A percentile compares a stretch with the other conserved stretches of the same genome.
These are phyloP conservation scores for Torulaspora pretoriensis DNA, from an alignment of 1,139 yeast genomes.

Conservation along the genomic window DNA sequence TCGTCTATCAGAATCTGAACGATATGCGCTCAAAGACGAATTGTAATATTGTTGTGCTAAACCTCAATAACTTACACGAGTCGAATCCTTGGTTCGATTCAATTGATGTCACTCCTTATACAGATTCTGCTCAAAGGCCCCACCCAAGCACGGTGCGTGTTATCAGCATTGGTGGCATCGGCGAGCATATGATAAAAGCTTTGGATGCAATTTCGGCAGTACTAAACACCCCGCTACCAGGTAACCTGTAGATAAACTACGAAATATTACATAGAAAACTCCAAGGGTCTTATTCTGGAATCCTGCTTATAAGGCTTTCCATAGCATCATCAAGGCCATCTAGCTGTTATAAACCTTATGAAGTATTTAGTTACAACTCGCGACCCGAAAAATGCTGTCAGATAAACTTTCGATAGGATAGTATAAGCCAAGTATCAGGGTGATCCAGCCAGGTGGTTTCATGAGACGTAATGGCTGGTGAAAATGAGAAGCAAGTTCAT, in stretches of 20 bases:
- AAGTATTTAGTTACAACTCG: neutral
- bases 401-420: no score
- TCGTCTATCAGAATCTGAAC: slow-evolving; percentile 28
- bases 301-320: no score
- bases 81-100: slow-evolving; percentile 32
- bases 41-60: slow-evolving; percentile 35
- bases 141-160: slow-evolving; percentile 35
- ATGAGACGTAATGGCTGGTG: slow-evolving; percentile 18
- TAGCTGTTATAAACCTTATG: neutral
- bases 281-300: no score
- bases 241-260: neutral
- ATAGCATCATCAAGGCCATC: no score
- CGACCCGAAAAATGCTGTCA: neutral
- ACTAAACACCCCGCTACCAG: neutral
- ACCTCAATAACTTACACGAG: slow-evolving; percentile 35
- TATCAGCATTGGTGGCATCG: slow-evolving; percentile 36
- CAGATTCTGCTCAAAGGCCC: slow-evolving; percentile 22
- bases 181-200: slow-evolving; percentile 32
- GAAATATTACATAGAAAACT: no score
- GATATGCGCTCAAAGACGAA: slow-evolving; percentile 31
- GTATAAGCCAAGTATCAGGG: neutral
- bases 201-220: slow-evolving; percentile 25
- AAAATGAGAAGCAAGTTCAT: slow-evolving; percentile 13
- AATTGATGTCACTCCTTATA: slow-evolving; percentile 22
- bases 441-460: neutral